Conservation (phyloP, 2,329 filamentous ascomycete genomes). For the Trichoderma koningiopsis region DNA sequence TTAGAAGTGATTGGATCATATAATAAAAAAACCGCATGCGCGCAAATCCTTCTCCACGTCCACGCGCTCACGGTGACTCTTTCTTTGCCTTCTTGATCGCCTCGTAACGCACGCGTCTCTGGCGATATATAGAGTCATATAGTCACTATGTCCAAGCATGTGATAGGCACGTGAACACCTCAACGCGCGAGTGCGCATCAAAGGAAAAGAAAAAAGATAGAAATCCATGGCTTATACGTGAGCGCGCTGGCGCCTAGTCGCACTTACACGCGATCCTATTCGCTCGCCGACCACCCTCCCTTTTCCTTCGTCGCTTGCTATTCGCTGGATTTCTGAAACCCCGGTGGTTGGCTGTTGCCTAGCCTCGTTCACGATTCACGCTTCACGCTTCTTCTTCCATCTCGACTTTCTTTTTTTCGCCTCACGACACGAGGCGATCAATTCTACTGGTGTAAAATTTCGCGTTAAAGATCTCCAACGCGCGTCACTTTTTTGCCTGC, state of each 20-base stretch:
- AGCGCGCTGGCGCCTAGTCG: not conserved
- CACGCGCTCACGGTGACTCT: conserved; percentile 11
- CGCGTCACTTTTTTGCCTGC: conserved; percentile 4
- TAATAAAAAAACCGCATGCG: not conserved
- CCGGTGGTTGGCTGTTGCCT: conserved; percentile 12
- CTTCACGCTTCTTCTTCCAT: not conserved
- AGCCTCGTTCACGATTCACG: conserved; percentile 1
- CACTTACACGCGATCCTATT: not conserved
- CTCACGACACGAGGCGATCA: not conserved
- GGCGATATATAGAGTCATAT: not conserved
- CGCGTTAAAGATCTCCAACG: not conserved
- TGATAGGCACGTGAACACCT: conserved; percentile 8
- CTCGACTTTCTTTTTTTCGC: not conserved
- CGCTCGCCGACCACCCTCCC: not conserved
- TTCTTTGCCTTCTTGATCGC: not conserved
- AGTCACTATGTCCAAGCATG: too few species aligned
- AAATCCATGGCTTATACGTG: not conserved
- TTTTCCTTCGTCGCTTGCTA: not conserved
- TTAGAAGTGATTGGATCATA: not conserved
- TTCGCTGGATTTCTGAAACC: conserved; percentile 6
- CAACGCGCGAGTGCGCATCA: conserved; percentile 12
- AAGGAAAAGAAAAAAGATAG: not conserved
- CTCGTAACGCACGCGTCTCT: not conserved
- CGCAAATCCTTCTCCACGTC: not conserved
- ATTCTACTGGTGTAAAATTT: not conserved